Evolutionary conservation across 2,329 filamentous ascomycete species (phyloP), one percentile per base, ranked within the genome.

Genomic region (Pestalotiopsis fici): DNA sequence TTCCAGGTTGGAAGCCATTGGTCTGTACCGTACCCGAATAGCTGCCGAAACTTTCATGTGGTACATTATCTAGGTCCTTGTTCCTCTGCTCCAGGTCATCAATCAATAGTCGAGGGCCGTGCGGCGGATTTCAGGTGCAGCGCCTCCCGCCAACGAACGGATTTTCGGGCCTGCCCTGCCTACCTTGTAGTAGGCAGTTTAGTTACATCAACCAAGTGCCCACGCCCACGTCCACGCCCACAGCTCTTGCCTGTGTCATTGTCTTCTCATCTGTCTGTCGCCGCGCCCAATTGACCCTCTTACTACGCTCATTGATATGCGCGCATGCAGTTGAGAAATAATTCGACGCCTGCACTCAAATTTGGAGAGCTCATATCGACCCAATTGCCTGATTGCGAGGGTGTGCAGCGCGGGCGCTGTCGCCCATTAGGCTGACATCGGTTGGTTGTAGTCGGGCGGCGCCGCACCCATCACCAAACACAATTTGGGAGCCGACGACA

Each of bases 321-420:
- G 55, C 43, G 23, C 39, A 61, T 54, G 31, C 37, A 25, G 13
- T 4, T 61, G 56, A 50, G 27, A 13, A 55, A 27, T 66, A 18
- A 27, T 31, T 27, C 37, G 28, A 37, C 18, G n/a, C n/a, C 31
- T 15, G 28, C 25, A 25, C 15, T 31, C n/a, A 18, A 15, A 12
- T 31, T 21, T 61, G n/a, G 64, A 37, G 37, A 27, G 18, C 27
- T 61, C 47, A 5, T 15, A 15, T 54, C 47, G 39, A 60, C 64
- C 64, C 56, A 50, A 66, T 61, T 61, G 64, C 64, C 57, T 25
- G 31, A 23, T 61, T 35, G 12, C n/a, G 56, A 28, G 63, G 64
- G 56, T 66, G 21, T 56, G 64, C 64, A 54, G 64, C 64, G 64
- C 57, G 55, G 64, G 64, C 57, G 64, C 64, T 59, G 64, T 61